Base-by-base conservation (phyloP, 2,329 filamentous ascomycete genomes). In the Cladophialophora immunda region DNA sequence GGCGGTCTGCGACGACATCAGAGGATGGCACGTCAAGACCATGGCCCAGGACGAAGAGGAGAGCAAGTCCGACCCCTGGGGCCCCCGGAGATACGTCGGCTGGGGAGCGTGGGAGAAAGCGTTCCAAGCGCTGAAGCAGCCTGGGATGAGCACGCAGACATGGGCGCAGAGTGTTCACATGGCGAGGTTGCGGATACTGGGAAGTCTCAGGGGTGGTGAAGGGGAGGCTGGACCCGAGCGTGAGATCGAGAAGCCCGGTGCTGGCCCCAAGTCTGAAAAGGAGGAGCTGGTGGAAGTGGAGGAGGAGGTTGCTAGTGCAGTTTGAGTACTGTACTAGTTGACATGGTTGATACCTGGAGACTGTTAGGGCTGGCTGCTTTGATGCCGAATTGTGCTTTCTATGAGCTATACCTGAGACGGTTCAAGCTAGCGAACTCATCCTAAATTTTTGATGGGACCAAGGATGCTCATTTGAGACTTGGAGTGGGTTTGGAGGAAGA, bases 1-100 rank as follows among this genome's bases (percentile, higher is more conserved):
- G 19, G 60, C 62, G 9, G 53, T 70, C 38, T 61, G 54, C 13
- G 62, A 60, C 38, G 68, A 66, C 27, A 25, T 59, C 22, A 29
- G 57, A 19, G 65, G 65, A 5, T 68, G 65, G 61, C 53, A 57
- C n/a, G 56, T 65, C n/a, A 64, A 62, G 52, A 68, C 61, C 1
- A 30, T 64, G 8, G 45, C 41, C 8, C 32, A 68, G 34, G 66
- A 68, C 30, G 50, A 66, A 53, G 54, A 63, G 30, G 54, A 53
- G n/a, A 63, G 66, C 52, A 62, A 66, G 45, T 32, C 36, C 22
- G 64, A 68, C 45, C 66, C 66, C 1, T 65, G 62, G 58, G 66
- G 63, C 25, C 50, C 29, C 22, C 53, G 66, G 50, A 52, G 66
- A 27, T 68, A 68, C 47, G 63, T 32, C 29, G 66, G 57, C 25